A percentile compares a stretch with the other conserved stretches of the same genome.
phyloP scores from a whole-genome alignment of 495 filamentous ascomycete species.

The Immersiella caudata region DNA sequence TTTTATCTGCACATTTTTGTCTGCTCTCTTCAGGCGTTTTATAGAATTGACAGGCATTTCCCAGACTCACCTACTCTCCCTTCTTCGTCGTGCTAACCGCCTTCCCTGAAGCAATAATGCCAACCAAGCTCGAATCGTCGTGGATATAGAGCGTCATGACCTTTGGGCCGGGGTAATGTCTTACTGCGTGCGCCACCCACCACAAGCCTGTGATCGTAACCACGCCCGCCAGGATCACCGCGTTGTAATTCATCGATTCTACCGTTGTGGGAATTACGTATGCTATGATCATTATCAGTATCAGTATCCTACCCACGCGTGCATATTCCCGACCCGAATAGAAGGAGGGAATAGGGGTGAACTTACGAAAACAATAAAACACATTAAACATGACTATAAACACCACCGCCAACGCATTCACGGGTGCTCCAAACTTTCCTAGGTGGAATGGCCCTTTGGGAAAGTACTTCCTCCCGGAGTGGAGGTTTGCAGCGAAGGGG shows the following conservation, averaged over 20 bases:
- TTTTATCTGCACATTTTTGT: too few relatives aligned
- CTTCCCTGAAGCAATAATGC: too few relatives aligned
- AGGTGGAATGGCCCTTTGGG: slow-evolving; percentile 72
- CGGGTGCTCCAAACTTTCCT: slow-evolving; percentile 58
- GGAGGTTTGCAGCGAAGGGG: slow-evolving; percentile 73
- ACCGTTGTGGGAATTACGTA: slow-evolving; percentile 58
- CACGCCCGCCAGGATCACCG: slow-evolving; percentile 63
- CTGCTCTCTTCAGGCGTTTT: too few relatives aligned
- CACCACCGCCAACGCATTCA: slow-evolving; percentile 62
- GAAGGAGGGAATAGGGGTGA: not conserved
- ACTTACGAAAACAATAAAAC: slow-evolving; percentile 69
- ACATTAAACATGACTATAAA: slow-evolving; percentile 72
- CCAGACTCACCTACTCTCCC: too few relatives aligned
- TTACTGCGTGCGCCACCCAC: slow-evolving; percentile 63
- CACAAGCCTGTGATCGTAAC: slow-evolving; percentile 58
- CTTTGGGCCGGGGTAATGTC: slow-evolving; percentile 63
- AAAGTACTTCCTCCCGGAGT: slow-evolving; percentile 65
- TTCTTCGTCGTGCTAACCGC: too few relatives aligned
- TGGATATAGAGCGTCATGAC: slow-evolving; percentile 52
- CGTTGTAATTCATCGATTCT: slow-evolving; percentile 72
- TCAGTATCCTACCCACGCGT: not conserved
- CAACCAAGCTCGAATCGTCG: slow-evolving; percentile 28
- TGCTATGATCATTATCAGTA: slow-evolving; percentile 47
- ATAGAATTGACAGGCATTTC: too few relatives aligned
- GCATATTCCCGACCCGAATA: too few relatives aligned